Evolutionary conservation across 2,329 filamentous ascomycete genomes (phyloP), one percentile per base, ranked within the genome.

Genomic region (Hypoxylon sp.): DNA sequence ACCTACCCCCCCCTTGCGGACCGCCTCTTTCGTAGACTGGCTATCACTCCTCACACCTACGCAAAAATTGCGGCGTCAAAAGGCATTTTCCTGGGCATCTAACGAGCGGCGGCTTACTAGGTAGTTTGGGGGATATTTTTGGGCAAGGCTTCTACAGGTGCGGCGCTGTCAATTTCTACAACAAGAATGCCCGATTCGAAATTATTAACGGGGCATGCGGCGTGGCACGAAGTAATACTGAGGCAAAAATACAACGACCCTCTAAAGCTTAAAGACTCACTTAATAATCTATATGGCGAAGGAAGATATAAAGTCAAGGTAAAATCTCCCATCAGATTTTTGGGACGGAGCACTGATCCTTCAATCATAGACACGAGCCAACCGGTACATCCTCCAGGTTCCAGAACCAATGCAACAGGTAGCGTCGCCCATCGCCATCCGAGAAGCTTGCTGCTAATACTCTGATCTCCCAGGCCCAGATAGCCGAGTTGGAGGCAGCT

Each of bases 241-340:
- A 53, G 48, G 27, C 51, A 53, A 35, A 59, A 44, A 32, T 61
- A 61, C 21, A 52, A 54, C 19, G 47, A 61, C 19, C 56, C 52
- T 3, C 5, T 25, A 15, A 57, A 52, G 21, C 47, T 61, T 15
- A 59, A 59, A 37, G 32, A 19, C 5, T 19, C 20, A 8, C 46
- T 61, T 5, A 52, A 59, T 17, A 34, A 8, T 2, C 42, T 48
- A 13, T 61, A 44, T 17, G 55, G 55, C 11, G 8, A 32, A n/a
- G 55, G 52, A n/a, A 36, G 41, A 8, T 61, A 59, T 37, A 49
- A 29, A 26, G 43, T 61, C 1, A 56, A 31, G 46, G 58, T 59
- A 48, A 16, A 19, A 8, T n/a, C n/a, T 3, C 7, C 27, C n/a
- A 9, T 17, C 9, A 31, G 17, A 15, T 3, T 19, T n/a, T 3